Percentiles rank a stretch among this genome's conserved stretches.
Conservation (phyloP, 2,329 filamentous ascomycete species). For the Remersonia thermophila region DNA sequence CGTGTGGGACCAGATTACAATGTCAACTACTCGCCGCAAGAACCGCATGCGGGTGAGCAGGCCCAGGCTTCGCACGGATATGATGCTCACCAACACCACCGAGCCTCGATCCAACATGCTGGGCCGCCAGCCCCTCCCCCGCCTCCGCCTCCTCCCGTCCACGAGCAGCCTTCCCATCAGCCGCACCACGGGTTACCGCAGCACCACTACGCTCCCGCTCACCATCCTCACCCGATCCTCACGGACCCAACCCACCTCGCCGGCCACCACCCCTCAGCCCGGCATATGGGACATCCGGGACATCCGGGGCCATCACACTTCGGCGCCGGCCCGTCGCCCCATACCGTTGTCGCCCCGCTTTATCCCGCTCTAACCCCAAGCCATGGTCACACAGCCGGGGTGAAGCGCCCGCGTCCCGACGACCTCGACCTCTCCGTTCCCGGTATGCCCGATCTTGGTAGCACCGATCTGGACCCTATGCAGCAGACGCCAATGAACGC, state of each 20-base stretch:
- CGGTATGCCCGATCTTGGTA: conserved; percentile 39
- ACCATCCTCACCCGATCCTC: conserved; percentile 42
- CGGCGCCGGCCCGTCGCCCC: conserved; percentile 32
- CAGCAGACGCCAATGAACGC: conserved; percentile 40
- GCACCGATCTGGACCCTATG: conserved; percentile 43
- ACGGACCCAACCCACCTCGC: conserved; percentile 45
- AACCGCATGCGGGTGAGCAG: conserved; percentile 52
- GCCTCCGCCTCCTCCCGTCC: conserved; percentile 31
- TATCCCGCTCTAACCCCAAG: conserved; percentile 38
- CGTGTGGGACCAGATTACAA: conserved; percentile 57
- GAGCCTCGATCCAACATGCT: conserved; percentile 36
- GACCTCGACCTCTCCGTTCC: conserved; percentile 45
- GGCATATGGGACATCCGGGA: conserved; percentile 38
- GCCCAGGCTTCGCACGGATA: conserved; percentile 53
- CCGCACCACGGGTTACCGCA: conserved; percentile 30
- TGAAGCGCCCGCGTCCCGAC: conserved; percentile 45
- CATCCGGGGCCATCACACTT: conserved; percentile 34
- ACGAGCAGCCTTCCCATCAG: conserved; percentile 33
- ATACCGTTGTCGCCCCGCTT: conserved; percentile 36
- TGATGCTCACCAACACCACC: conserved; percentile 38
- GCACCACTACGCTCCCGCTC: conserved; percentile 34
- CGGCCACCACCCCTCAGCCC: conserved; percentile 30
- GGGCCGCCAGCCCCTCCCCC: conserved; percentile 36
- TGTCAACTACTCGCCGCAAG: conserved; percentile 62
- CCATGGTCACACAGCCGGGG: conserved; percentile 22